Evolutionary conservation across 192 early-diverging fungal species (phyloP).

Genomic region (Rhizoclosmatium sp.): DNA sequence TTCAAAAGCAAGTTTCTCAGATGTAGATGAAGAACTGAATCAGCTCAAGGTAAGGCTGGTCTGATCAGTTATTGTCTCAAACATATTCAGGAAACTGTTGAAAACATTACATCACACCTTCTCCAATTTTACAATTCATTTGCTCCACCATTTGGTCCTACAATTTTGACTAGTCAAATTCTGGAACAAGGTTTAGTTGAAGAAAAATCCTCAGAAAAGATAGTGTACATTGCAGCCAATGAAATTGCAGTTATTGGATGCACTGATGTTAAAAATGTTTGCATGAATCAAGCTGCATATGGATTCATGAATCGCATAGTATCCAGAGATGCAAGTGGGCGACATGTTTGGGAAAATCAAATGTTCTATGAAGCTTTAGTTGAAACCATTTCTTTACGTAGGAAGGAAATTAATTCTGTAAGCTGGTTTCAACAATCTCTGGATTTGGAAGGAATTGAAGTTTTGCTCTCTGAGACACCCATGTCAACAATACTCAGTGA

Average conservation of each 20-base stretch:
- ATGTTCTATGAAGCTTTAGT: conserved; percentile 68
- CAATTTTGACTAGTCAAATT: conserved; percentile 57
- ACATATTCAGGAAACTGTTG: conserved; percentile 65
- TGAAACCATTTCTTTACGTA: no score
- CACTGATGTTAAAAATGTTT: not conserved
- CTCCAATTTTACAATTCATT: conserved; percentile 76
- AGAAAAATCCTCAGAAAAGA: conserved; percentile 48
- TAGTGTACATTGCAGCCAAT: conserved; percentile 77
- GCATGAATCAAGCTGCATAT: not conserved
- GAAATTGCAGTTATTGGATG: conserved; percentile 69
- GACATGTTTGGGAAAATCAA: conserved; percentile 82
- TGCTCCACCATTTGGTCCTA: conserved; percentile 67
- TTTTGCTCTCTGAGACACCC: no score
- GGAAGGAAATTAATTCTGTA: no score
- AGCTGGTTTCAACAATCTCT: no score
- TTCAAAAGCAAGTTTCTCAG: not conserved
- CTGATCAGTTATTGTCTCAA: no score
- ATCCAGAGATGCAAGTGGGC: conserved; percentile 78
- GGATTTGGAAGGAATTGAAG: no score
- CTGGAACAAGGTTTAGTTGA: conserved; percentile 43
- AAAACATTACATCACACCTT: conserved; percentile 74
- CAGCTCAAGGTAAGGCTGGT: no score
- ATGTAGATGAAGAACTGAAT: no score
- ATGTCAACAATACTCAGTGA: no score
- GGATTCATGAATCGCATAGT: conserved; percentile 63